These are phyloP conservation scores for Nitzschia sp. DNA, from an alignment of 108 stramenopile species.

Conservation along the genomic window DNA sequence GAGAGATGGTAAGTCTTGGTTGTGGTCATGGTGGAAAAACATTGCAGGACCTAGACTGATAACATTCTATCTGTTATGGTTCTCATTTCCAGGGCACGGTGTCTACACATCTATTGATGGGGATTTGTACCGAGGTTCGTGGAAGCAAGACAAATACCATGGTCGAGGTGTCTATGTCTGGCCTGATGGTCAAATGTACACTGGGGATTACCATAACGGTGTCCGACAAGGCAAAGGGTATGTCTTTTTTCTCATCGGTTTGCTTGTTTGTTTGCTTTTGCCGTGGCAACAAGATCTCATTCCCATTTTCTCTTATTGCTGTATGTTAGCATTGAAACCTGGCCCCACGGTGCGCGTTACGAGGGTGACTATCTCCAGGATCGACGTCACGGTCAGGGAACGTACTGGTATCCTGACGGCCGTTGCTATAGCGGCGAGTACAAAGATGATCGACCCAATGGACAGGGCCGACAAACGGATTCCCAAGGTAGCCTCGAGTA, in stretches of 20 bases:
- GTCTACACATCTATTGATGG: conserved; percentile 47
- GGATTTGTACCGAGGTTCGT: conserved; percentile 44
- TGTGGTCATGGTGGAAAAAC: background rate
- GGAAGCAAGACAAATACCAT: conserved; percentile 31
- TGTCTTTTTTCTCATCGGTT: conserved; percentile 1
- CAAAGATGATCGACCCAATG: conserved; percentile 49
- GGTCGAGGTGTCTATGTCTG: conserved; percentile 45
- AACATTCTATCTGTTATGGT: background rate
- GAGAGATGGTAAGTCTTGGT: conserved; percentile 25
- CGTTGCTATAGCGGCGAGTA: conserved; percentile 38
- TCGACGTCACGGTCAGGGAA: conserved; percentile 34
- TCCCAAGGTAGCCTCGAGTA: conserved; percentile 38
- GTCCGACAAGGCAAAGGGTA: conserved; percentile 42
- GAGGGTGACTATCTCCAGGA: conserved; percentile 43
- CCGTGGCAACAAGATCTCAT: no score
- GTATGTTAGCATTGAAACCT: conserved; percentile 32
- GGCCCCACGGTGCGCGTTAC: conserved; percentile 44
- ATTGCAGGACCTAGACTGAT: no score
- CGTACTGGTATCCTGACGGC: conserved; percentile 54
- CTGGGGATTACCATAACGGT: conserved; percentile 39
- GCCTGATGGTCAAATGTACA: conserved; percentile 47
- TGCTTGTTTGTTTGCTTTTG: no score
- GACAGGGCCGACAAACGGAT: conserved; percentile 24
- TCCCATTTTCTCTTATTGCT: no score
- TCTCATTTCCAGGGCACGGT: conserved; percentile 29